Evolutionary conservation across 805 yeast species (phyloP).

Genomic region (Kodamaea fukazawae): DNA sequence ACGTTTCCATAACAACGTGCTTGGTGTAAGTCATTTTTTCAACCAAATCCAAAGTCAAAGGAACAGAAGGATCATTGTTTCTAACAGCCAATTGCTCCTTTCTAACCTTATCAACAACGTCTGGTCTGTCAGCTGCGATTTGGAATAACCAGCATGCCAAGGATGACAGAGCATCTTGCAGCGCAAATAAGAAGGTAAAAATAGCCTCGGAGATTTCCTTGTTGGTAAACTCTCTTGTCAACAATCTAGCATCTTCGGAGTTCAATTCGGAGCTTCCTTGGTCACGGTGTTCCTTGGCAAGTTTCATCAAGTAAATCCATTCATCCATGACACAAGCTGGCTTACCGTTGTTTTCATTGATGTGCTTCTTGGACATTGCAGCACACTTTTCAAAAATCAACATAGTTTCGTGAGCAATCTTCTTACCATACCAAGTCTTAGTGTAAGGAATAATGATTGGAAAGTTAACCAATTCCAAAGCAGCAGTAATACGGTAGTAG

Average conservation of each 20-base stretch:
- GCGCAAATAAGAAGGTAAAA: slow-evolving; percentile 94
- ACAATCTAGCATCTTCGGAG: slow-evolving; percentile 54
- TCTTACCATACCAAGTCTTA: slow-evolving; percentile 96
- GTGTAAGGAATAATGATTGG: slow-evolving; percentile 95
- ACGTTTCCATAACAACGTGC: slow-evolving; percentile 87
- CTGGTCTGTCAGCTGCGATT: slow-evolving; percentile 93
- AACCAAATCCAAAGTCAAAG: slow-evolving; percentile 67
- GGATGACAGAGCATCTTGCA: slow-evolving; percentile 97
- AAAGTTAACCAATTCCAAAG: slow-evolving; percentile 94
- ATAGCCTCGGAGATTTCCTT: slow-evolving; percentile 94
- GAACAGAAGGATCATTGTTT: slow-evolving; percentile 64
- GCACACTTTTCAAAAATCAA: slow-evolving; percentile 87
- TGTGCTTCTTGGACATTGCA: slow-evolving; percentile 75
- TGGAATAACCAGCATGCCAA: slow-evolving; percentile 98
- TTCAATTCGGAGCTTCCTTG: slow-evolving; percentile 49
- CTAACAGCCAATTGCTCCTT: slow-evolving; percentile 88
- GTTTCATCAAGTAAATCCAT: slow-evolving; percentile 85
- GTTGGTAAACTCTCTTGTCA: slow-evolving; percentile 80
- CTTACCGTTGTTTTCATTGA: slow-evolving; percentile 65
- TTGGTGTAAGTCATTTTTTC: slow-evolving; percentile 85
- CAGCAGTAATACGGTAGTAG: slow-evolving; percentile 89
- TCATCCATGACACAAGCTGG: slow-evolving; percentile 93
- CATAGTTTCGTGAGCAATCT: slow-evolving; percentile 92
- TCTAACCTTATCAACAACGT: slow-evolving; percentile 79
- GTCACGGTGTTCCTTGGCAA: slow-evolving; percentile 55